Evolutionary conservation across 331 rosid species (phyloP), one percentile per base, ranked within the genome.

Genomic region (Pyracantha coccinea): DNA sequence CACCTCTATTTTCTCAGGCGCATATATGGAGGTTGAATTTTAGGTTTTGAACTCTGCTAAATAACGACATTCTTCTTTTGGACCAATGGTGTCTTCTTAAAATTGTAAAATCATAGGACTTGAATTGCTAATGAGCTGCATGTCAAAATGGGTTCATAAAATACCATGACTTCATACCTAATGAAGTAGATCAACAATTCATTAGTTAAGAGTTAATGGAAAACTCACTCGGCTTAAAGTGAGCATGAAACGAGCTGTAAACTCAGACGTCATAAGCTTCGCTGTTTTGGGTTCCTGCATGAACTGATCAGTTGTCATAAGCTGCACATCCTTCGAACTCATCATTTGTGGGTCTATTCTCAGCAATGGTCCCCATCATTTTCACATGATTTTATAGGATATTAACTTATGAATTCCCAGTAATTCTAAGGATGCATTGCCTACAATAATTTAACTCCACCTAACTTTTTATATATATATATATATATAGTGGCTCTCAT

Each of bases 371-470:
- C 63, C 63, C 63, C 47, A 41, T 41, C 11, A 41, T 23, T 21
- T 58, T 58, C 63, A 58, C 63, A 58, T 58, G 63, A 21, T 58
- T 21, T 25, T 57, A 4, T 21, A 21, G 29, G 27, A 57, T 57
- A 57, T 57, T 41, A 55, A 57, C 63, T 4, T 21, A 10, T 2
- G 11, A 57, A 21, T 57, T 57, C 8, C 1, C 29, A 57, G 13
- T 69, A 65, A 58, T 58, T 45, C 15, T 23, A 38, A 65, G 88
- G 85, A 41, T 41, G 47, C 20, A 58, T 61, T 16, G 8, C 41
- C 52, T 68, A 41, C 6, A 1, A 86, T 85, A 75, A 84, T 76
- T 80, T 41, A 44, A 66, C 31, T 65, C 11, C 25, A 24, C 69
- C 19, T 20, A 15, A 47, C 41, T 15, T 11, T 69, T 12, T 2